These are phyloP conservation scores for Glaciozyma antarctica DNA, from an alignment of 768 basidiomycete genomes.

Conservation along the genomic window DNA sequence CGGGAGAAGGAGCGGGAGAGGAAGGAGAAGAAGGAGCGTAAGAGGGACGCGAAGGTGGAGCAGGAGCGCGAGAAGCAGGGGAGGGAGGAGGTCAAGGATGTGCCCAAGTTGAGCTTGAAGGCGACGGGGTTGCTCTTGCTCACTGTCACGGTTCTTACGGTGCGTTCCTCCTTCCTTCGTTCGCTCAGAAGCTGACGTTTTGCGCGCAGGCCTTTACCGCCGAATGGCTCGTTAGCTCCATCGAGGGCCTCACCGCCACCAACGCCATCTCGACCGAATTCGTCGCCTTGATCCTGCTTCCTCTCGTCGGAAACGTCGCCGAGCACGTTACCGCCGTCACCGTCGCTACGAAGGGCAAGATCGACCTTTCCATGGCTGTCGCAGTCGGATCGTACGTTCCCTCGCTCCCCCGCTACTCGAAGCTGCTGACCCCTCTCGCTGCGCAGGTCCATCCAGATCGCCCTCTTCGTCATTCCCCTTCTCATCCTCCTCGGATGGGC, in stretches of 20 bases:
- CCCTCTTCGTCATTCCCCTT: constrained; percentile 61
- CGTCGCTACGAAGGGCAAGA: constrained; percentile 75
- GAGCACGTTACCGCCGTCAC: constrained; percentile 88
- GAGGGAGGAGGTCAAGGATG: constrained; percentile 39
- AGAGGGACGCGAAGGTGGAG: not conserved
- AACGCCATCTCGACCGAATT: constrained; percentile 65
- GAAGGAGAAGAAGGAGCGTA: not conserved
- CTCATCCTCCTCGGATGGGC: constrained; percentile 68
- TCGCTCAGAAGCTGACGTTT: constrained; percentile 38
- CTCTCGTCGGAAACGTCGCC: constrained; percentile 67
- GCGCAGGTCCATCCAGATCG: constrained; percentile 54
- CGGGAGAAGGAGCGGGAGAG: not conserved
- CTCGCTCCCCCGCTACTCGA: constrained; percentile 48
- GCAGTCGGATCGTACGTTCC: constrained; percentile 74
- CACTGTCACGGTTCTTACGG: constrained; percentile 47
- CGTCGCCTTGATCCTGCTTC: constrained; percentile 79
- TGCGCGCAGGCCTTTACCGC: constrained; percentile 47
- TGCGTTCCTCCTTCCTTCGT: not conserved
- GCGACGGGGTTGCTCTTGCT: constrained; percentile 52
- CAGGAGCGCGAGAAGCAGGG: not conserved
- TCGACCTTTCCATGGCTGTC: constrained; percentile 76
- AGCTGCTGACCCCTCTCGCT: constrained; percentile 5
- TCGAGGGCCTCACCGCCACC: constrained; percentile 52
- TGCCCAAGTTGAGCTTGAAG: constrained; percentile 53
- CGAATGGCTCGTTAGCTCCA: constrained; percentile 66